phyloP scores from a whole-genome alignment of 2,329 filamentous ascomycete genomes.

The Epichloe uncinata region DNA sequence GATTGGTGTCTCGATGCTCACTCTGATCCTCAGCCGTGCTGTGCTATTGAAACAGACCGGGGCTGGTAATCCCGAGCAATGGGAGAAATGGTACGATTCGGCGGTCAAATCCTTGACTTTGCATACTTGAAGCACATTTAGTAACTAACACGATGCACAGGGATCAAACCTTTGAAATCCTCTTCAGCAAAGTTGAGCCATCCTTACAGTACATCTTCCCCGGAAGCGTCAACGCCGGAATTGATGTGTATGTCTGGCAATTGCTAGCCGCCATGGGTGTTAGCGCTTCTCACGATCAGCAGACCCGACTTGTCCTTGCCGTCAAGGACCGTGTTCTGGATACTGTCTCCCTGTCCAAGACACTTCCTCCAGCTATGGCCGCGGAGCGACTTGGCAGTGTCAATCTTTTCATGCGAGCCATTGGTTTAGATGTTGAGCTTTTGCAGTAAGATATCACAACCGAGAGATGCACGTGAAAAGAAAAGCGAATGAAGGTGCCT shows the following conservation, averaged over 20 bases:
- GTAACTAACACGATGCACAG: slow-evolving; percentile 27
- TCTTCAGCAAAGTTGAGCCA: slow-evolving; percentile 81
- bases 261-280: slow-evolving; percentile 92
- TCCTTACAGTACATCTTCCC: slow-evolving; percentile 80
- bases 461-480: no score
- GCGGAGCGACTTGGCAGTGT: slow-evolving; percentile 77
- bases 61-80: slow-evolving; percentile 55
- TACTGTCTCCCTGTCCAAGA: slow-evolving; percentile 80
- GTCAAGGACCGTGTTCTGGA: slow-evolving; percentile 98
- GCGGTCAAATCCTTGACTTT: not conserved
- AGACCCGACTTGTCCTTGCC: slow-evolving; percentile 83
- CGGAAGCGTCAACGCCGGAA: slow-evolving; percentile 73
- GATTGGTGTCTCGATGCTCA: slow-evolving; percentile 79
- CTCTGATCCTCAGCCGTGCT: slow-evolving; percentile 85
- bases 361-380: slow-evolving; percentile 74
- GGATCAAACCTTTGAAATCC: slow-evolving; percentile 66
- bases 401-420: slow-evolving; percentile 96
- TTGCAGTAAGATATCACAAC: slow-evolving; percentile 23
- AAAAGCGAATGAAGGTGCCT: slow-evolving; percentile 3
- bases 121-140: not conserved
- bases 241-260: slow-evolving; percentile 97
- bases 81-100: slow-evolving; percentile 59
- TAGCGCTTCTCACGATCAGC: slow-evolving; percentile 84
- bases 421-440: slow-evolving; percentile 90
- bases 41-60: slow-evolving; percentile 82